These are phyloP conservation scores for Nothophaeocryptopus gaeumannii DNA, from an alignment of 2,329 filamentous ascomycete genomes.

Conservation along the genomic window DNA sequence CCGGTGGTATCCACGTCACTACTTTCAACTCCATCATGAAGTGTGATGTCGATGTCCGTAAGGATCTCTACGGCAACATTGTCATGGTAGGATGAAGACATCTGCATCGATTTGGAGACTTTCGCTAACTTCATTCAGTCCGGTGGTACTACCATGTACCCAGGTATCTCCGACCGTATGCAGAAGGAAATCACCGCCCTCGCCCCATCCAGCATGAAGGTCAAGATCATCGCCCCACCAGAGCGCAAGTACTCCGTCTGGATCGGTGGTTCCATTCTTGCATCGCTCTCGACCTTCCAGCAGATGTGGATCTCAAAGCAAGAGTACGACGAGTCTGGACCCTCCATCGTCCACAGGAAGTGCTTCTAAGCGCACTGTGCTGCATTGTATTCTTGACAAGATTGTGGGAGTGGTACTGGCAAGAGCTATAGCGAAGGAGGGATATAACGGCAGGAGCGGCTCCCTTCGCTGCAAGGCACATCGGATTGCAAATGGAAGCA, in stretches of 20 bases:
- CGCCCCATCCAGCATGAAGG: slow-evolving; percentile 99
- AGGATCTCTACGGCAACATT: slow-evolving; percentile 99
- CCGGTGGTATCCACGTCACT: slow-evolving; percentile 97
- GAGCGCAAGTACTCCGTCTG: slow-evolving; percentile 99
- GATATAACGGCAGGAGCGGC: slow-evolving; percentile 7
- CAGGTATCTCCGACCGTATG: slow-evolving; percentile 99
- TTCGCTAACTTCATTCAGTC: slow-evolving; percentile 61
- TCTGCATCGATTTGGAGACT: not conserved
- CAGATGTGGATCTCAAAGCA: slow-evolving; percentile 99
- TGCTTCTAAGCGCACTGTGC: slow-evolving; percentile 78
- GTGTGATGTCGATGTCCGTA: slow-evolving; percentile 99
- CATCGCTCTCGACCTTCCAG: slow-evolving; percentile 99
- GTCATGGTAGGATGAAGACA: slow-evolving; percentile 83
- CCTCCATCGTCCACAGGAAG: slow-evolving; percentile 99
- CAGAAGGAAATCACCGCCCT: slow-evolving; percentile 99
- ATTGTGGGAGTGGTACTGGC: slow-evolving; percentile 22
- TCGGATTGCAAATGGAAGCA: slow-evolving; percentile 9
- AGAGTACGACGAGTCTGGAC: slow-evolving; percentile 99
- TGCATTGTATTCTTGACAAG: slow-evolving; percentile 15
- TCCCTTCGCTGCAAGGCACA: slow-evolving; percentile 1
- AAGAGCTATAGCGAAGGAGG: slow-evolving; percentile 13
- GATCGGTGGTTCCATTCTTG: slow-evolving; percentile 99
- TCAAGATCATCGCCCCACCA: slow-evolving; percentile 99
- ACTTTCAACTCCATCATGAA: slow-evolving; percentile 99
- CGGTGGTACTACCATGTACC: slow-evolving; percentile 99